These are phyloP conservation scores for Platanthera zijinensis DNA, from an alignment of 106 monocot species.

Conservation along the genomic window DNA sequence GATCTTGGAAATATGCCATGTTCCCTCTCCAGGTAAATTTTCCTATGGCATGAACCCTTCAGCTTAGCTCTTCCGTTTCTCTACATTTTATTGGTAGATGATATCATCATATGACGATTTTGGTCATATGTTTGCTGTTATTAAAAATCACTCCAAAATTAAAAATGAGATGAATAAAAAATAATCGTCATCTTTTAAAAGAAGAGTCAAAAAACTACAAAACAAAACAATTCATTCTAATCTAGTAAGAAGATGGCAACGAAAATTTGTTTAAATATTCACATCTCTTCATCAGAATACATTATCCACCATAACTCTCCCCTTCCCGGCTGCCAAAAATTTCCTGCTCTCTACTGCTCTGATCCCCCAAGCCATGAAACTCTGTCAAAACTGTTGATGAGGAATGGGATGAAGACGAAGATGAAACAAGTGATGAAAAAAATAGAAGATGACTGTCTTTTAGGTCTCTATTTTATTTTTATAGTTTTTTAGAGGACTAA, in stretches of 20 bases:
- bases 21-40: too few species aligned
- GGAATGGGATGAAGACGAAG: background rate
- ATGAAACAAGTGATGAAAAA: slow-evolving; percentile 3
- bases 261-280: slow-evolving; percentile 1
- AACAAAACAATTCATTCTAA: background rate
- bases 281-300: background rate
- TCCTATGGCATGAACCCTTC: too few species aligned
- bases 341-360: background rate
- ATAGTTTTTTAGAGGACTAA: too few species aligned
- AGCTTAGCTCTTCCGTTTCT: too few species aligned
- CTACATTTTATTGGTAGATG: too few species aligned
- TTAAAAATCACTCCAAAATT: background rate
- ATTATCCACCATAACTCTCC: background rate
- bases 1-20: too few species aligned
- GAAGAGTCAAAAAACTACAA: background rate
- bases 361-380: background rate
- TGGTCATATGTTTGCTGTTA: too few species aligned
- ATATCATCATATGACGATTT: too few species aligned
- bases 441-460: too few species aligned
- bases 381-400: background rate
- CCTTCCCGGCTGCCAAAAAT: background rate
- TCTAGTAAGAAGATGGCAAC: background rate
- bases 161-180: background rate
- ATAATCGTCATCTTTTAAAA: too few species aligned
- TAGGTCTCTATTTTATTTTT: too few species aligned